These are phyloP conservation scores for Sporothrix schenckii DNA, from an alignment of 2,329 filamentous ascomycete species.

Conservation along the genomic window DNA sequence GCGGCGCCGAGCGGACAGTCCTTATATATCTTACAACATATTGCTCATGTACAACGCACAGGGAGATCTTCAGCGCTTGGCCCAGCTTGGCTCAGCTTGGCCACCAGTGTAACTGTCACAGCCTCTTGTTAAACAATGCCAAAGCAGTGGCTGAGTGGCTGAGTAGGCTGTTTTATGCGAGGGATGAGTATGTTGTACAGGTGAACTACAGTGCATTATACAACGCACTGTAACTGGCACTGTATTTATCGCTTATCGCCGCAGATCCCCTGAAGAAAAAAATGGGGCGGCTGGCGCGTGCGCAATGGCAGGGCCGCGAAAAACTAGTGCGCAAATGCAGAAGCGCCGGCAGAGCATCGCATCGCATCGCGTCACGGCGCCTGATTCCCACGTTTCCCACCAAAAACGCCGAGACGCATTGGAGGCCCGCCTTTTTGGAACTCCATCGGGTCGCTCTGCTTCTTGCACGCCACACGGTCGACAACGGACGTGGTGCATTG, in stretches of 20 bases:
- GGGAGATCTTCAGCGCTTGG: background rate
- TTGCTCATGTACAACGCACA: background rate
- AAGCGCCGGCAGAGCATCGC: slow-evolving; percentile 21
- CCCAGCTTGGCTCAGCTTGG: slow-evolving; percentile 9
- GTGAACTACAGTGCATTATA: background rate
- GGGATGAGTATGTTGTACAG: no score
- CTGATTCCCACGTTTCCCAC: slow-evolving; percentile 9
- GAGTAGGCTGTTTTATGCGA: no score
- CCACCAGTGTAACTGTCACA: background rate
- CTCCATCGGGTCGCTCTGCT: slow-evolving; percentile 11
- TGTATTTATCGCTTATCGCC: slow-evolving; percentile 28
- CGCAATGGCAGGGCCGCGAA: slow-evolving; percentile 17
- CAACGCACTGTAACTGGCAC: background rate
- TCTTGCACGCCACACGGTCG: background rate
- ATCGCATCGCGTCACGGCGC: slow-evolving; percentile 25
- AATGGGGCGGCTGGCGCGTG: slow-evolving; percentile 14
- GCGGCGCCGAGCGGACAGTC: background rate
- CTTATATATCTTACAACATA: background rate
- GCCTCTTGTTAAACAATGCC: slow-evolving; percentile 21
- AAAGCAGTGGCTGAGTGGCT: background rate
- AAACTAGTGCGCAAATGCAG: slow-evolving; percentile 16
- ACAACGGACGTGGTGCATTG: background rate
- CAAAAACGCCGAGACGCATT: slow-evolving; percentile 10
- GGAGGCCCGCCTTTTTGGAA: slow-evolving; percentile 23
- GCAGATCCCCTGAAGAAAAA: slow-evolving; percentile 9